Evolutionary conservation across 2,329 filamentous ascomycete genomes (phyloP), one percentile per base, ranked within the genome.

Genomic region (Aspergillus tanneri): DNA sequence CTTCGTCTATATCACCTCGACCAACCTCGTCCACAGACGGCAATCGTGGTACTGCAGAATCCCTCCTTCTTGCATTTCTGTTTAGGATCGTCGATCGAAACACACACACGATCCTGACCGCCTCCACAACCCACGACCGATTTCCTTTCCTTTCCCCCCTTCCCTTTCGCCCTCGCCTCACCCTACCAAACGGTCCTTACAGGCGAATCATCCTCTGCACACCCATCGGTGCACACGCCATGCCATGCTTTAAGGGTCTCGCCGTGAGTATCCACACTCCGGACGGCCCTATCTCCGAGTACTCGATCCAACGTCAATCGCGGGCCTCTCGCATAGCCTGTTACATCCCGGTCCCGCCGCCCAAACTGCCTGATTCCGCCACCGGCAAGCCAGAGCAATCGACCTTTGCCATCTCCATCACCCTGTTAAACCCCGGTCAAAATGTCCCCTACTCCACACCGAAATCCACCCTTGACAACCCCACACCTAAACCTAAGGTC

Each of bases 191-290:
- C 43, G 18, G 18, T 23, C 34, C 35, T 18, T n/a, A n/a, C n/a
- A n/a, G n/a, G n/a, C n/a, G n/a, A n/a, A n/a, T n/a, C n/a, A n/a
- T n/a, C 22, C 14, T 42, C 22, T 16, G 37, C 19, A 37, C 40
- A 25, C 12, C 43, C 27, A 35, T 19, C 32, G 24, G 32, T 27
- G 24, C 37, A 47, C 44, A 46, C 65, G 62, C 40, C 59, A 88
- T 88, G 93, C 93, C 93, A 77, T 97, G 91, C 83, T 99, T 97
- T 78, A 95, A 97, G 79, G 93, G 93, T 74, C 90, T 99, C 75
- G 92, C 93, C 64, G 92, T 97, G 69, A 95, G 89, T 81, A 95
- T 97, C 71, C 93, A 99, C 76, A 84, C 83, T 36, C 81, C 90
- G 60, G 78, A 82, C 59, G 83, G 83, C 36, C 91, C 93, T 58